Evolutionary conservation across 352 stramenopile species (phyloP).

Genomic region (Phytophthora ohioensis): DNA sequence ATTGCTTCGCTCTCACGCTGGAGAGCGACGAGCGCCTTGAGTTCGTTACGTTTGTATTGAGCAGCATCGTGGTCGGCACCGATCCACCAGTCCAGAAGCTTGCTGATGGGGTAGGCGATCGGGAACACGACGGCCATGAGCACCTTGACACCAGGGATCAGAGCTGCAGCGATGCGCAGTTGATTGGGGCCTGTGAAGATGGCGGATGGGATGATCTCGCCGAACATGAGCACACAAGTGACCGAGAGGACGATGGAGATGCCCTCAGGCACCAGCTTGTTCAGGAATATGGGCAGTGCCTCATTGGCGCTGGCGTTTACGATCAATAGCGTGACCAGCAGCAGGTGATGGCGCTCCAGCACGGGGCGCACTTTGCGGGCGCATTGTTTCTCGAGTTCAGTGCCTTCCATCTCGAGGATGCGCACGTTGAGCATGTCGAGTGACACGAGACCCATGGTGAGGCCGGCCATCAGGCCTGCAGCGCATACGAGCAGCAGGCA

Average conservation of each 20-base stretch:
- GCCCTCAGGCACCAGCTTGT: slow-evolving; percentile 83
- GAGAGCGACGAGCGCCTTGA: slow-evolving; percentile 89
- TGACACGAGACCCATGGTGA: slow-evolving; percentile 80
- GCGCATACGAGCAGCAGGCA: slow-evolving; percentile 60
- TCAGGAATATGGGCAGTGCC: slow-evolving; percentile 93
- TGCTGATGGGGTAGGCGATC: slow-evolving; percentile 93
- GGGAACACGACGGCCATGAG: slow-evolving; percentile 91
- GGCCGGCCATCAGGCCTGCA: slow-evolving; percentile 76
- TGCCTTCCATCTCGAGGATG: slow-evolving; percentile 83
- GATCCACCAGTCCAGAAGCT: slow-evolving; percentile 90
- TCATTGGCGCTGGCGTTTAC: slow-evolving; percentile 95
- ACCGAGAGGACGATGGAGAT: slow-evolving; percentile 95
- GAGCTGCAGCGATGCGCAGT: slow-evolving; percentile 83
- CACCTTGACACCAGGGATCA: slow-evolving; percentile 88
- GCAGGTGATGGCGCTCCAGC: slow-evolving; percentile 91
- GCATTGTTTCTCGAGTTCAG: slow-evolving; percentile 72
- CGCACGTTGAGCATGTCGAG: slow-evolving; percentile 85
- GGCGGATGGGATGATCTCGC: slow-evolving; percentile 96
- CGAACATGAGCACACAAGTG: slow-evolving; percentile 95
- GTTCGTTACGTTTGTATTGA: slow-evolving; percentile 91
- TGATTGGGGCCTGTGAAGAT: slow-evolving; percentile 96
- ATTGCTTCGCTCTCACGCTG: slow-evolving; percentile 65
- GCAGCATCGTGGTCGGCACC: slow-evolving; percentile 79
- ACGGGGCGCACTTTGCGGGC: slow-evolving; percentile 88
- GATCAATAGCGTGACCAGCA: slow-evolving; percentile 96